Percentiles rank a stretch among this genome's conserved stretches.
phyloP scores from a whole-genome alignment of 176 grass and related monocot species.

The Alloteropsis semialata region DNA sequence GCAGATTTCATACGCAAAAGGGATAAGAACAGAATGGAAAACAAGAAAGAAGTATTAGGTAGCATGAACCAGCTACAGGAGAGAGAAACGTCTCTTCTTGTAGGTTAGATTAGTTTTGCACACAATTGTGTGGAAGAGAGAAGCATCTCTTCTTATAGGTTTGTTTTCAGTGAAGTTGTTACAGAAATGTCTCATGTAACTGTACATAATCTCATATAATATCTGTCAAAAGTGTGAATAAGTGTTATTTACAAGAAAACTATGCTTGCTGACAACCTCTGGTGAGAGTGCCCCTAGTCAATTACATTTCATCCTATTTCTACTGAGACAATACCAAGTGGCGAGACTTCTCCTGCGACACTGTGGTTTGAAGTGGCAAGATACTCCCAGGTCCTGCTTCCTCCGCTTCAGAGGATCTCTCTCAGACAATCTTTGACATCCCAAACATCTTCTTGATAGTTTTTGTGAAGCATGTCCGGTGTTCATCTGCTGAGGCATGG shows the following conservation, averaged over 20 bases:
- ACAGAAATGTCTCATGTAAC: background rate
- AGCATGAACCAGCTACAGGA: background rate
- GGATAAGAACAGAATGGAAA: background rate
- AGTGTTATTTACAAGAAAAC: background rate
- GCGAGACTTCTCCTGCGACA: slow-evolving; percentile 4
- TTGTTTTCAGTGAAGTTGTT: slow-evolving; percentile 11
- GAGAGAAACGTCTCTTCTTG: slow-evolving; percentile 4
- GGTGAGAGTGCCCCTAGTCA: no score
- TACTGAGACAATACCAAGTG: background rate
- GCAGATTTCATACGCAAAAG: background rate
- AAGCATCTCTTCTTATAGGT: background rate
- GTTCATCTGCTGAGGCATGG: slow-evolving; percentile 74
- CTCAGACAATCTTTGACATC: slow-evolving; percentile 56
- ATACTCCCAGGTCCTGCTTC: slow-evolving; percentile 46
- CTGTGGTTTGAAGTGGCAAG: slow-evolving; percentile 59
- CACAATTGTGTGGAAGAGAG: background rate
- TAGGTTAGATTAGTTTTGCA: background rate
- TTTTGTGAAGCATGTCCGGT: slow-evolving; percentile 66
- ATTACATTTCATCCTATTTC: background rate
- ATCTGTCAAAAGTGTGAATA: background rate
- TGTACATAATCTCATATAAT: slow-evolving; percentile 39
- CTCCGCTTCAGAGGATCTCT: slow-evolving; percentile 38
- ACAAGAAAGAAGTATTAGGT: background rate
- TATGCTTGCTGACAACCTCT: background rate
- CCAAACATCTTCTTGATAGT: slow-evolving; percentile 78